Percentiles rank a stretch among this genome's conserved stretches.
Conservation (phyloP, 2,329 filamentous ascomycete species). For the Purpureocillium lavendulum region DNA sequence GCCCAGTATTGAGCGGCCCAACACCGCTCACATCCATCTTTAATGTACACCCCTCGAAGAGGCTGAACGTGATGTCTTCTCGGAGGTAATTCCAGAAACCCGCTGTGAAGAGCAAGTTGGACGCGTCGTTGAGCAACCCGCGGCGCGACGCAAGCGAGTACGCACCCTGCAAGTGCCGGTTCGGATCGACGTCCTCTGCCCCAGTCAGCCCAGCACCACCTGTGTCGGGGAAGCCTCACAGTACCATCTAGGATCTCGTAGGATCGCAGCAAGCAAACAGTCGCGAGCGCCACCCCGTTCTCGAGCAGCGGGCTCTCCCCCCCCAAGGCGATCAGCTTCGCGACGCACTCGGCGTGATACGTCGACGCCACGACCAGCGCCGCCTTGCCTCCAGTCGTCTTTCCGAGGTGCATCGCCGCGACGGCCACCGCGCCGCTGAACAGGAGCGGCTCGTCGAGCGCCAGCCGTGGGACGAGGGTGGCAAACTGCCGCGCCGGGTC, state of each 20-base stretch:
- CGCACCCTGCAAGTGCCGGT: constrained; percentile 35
- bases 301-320: constrained; percentile 18
- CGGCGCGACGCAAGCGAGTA: constrained; percentile 31
- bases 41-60: constrained; percentile 31
- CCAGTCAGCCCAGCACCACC: too few relatives aligned
- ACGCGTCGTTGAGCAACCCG: constrained; percentile 11
- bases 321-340: constrained; percentile 27
- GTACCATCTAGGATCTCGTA: constrained; percentile 40
- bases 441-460: constrained; percentile 30
- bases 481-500: constrained; percentile 27
- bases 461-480: constrained; percentile 22
- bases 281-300: constrained; percentile 32
- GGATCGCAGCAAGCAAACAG: constrained; percentile 34
- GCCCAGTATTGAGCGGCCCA: too few relatives aligned
- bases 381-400: constrained; percentile 5
- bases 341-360: constrained; percentile 31
- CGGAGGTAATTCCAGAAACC: constrained; percentile 44
- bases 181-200: constrained; percentile 28
- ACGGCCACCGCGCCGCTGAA: constrained; percentile 36
- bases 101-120: constrained; percentile 23
- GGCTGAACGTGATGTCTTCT: constrained; percentile 45
- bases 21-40: constrained; percentile 30
- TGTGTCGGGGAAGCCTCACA: too few relatives aligned
- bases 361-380: constrained; percentile 18
- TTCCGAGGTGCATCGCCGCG: constrained; percentile 30